Conservation (phyloP, 2,329 filamentous ascomycete species). For the Podosphaera fusca region DNA sequence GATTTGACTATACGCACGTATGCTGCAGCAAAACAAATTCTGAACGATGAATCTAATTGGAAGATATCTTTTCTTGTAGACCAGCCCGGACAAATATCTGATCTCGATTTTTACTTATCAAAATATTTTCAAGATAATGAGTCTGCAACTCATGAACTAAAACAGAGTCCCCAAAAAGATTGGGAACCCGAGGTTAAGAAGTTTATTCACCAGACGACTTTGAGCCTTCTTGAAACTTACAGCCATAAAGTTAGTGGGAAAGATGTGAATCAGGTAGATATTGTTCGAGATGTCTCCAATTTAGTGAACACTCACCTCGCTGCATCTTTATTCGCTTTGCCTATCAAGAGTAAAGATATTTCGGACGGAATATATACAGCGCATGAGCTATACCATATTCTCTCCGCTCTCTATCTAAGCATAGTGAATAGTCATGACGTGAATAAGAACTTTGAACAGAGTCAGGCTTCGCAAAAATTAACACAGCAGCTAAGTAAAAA, state of each 20-base stretch:
- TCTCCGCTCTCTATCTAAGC: slow-evolving; percentile 40
- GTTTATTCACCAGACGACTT: slow-evolving; percentile 41
- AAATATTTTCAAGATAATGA: slow-evolving; percentile 25
- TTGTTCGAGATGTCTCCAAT: slow-evolving; percentile 35
- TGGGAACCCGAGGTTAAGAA: slow-evolving; percentile 39
- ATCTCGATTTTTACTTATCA: slow-evolving; percentile 32
- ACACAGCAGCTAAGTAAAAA: slow-evolving; percentile 34
- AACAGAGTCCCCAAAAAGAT: slow-evolving; percentile 34
- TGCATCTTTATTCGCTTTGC: slow-evolving; percentile 28
- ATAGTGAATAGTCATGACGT: slow-evolving; percentile 42
- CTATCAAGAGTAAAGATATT: slow-evolving; percentile 27
- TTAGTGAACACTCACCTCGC: slow-evolving; percentile 31
- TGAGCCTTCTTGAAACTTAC: slow-evolving; percentile 38
- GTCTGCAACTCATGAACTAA: slow-evolving; percentile 28
- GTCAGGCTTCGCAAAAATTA: slow-evolving; percentile 32
- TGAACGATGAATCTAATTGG: slow-evolving; percentile 36
- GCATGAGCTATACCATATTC: slow-evolving; percentile 32
- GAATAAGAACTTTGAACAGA: slow-evolving; percentile 40
- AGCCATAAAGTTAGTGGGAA: slow-evolving; percentile 32
- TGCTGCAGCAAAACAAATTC: slow-evolving; percentile 34
- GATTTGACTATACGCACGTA: slow-evolving; percentile 36
- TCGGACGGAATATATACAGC: slow-evolving; percentile 29
- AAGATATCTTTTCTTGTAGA: slow-evolving; percentile 30
- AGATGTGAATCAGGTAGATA: slow-evolving; percentile 39
- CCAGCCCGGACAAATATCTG: slow-evolving; percentile 24